Evolutionary conservation across 768 basidiomycete species (phyloP).

Genomic region (Tylopilus subfusipes): DNA sequence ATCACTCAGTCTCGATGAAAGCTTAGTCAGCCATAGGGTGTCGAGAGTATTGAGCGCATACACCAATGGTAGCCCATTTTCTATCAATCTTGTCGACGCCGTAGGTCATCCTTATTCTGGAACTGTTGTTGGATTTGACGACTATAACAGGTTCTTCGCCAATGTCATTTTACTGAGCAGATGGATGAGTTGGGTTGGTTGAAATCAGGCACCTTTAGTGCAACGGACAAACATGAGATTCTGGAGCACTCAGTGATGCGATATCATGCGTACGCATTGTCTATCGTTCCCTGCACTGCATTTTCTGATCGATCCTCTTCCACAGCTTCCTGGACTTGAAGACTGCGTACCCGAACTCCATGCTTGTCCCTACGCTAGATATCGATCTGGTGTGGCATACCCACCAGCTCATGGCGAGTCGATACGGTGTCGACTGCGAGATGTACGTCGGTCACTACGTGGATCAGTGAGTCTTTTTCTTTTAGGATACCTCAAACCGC

Average conservation of each 20-base stretch:
- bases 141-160: conserved; percentile 47
- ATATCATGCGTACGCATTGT: conserved; percentile 51
- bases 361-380: conserved; percentile 64
- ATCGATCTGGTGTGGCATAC: conserved; percentile 78
- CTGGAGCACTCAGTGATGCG: conserved; percentile 49
- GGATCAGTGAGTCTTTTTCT: conserved; percentile 47
- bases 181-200: conserved; percentile 55
- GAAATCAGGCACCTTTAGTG: conserved; percentile 37
- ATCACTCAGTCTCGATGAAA: neutral
- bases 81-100: conserved; percentile 55
- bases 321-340: conserved; percentile 55
- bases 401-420: conserved; percentile 52
- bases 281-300: neutral
- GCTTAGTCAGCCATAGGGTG: conserved; percentile 28
- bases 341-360: conserved; percentile 37
- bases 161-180: conserved; percentile 52
- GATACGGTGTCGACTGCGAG: conserved; percentile 46
- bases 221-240: conserved; percentile 35
- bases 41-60: conserved; percentile 51
- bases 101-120: conserved; percentile 31
- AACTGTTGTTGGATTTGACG: neutral
- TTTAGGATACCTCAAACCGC: neutral
- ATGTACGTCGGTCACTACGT: conserved; percentile 43
- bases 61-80: conserved; percentile 48
- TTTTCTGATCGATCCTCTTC: neutral